Conservation (phyloP, 192 early-diverging fungal species). For the Hyaloraphidium curvatum region DNA sequence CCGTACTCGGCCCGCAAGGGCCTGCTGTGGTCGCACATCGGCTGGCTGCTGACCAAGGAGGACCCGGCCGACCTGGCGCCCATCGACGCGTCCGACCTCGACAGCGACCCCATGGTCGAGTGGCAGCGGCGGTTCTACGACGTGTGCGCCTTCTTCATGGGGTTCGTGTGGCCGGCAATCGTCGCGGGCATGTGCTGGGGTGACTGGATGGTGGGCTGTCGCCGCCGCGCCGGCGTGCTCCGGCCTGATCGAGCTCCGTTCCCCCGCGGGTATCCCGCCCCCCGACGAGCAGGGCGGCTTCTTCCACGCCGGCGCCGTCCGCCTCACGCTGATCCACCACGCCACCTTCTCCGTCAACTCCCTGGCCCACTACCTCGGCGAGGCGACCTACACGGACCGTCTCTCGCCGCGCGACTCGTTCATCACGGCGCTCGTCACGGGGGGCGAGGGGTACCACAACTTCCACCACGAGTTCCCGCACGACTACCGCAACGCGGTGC, state of each 20-base stretch:
- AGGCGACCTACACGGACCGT: conserved; percentile 56
- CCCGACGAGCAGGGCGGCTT: conserved; percentile 40
- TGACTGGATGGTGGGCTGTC: conserved; percentile 31
- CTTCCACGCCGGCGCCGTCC: conserved; percentile 49
- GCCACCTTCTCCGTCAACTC: conserved; percentile 78
- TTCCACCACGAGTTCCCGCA: conserved; percentile 75
- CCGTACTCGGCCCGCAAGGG: conserved; percentile 65
- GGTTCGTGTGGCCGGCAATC: conserved; percentile 58
- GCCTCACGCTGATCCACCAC: conserved; percentile 63
- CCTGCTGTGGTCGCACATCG: conserved; percentile 62
- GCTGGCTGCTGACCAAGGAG: conserved; percentile 72
- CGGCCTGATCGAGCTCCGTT: not conserved
- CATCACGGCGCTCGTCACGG: conserved; percentile 53
- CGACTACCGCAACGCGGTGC: conserved; percentile 69
- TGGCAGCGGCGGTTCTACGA: conserved; percentile 66
- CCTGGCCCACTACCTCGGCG: conserved; percentile 58
- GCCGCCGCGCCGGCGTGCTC: not conserved
- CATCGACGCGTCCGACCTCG: conserved; percentile 52
- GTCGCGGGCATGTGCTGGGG: conserved; percentile 70
- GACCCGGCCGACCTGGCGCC: conserved; percentile 50
- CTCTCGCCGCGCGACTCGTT: conserved; percentile 67
- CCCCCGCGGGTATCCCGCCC: no score
- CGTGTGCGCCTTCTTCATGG: conserved; percentile 46
- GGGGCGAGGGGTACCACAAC: conserved; percentile 74
- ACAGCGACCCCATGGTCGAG: conserved; percentile 40